Base-by-base conservation (phyloP, 257 asterid genomes). In the Craterostigma plantagineum region DNA sequence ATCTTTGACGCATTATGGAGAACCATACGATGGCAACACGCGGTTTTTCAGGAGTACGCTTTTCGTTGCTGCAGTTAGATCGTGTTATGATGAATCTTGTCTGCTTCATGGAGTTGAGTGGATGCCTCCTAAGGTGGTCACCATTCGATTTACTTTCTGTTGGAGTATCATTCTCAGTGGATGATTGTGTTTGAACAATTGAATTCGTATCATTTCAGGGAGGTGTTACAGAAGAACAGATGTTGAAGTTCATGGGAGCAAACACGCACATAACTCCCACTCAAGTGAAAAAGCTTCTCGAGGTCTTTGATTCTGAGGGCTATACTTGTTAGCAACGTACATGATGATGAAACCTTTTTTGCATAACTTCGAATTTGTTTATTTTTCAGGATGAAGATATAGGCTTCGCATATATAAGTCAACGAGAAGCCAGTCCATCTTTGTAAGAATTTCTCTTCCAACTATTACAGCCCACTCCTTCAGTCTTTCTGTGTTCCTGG, bases 11-110 rank as follows among this genome's bases (percentile, higher is more conserved):
- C 95, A 83, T 67, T 82, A 82, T 11, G 98, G 98, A 38, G 95
- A 87, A 53, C 95, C 98, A 36, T 79, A 82, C 51, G 95, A 87
- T 59, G 95, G 98, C 48, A 87, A 76, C 62, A 82, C 98, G 7
- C 95, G 98, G 58, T 87, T 60, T 63, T 87, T 87, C 63, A 75
- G 75, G 67, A 87, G 91, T 65, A 87, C 95, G 11, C 77, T 82
- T 49, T 87, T 87, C 65, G 98, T 79, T 56, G 98, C 98, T 59
- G 95, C 98, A 8, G 92, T 87, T 74, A 72, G 98, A 64, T 87
- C 98, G 46, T 82, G 92, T 56, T 87, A 87, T 52, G 92, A 82
- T 34, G 93, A 87, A 79, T 79, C 93, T 61, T 79, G 81, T 75
- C 67, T 82, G 81, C 93, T 87, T 51, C 98, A 87, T 53, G 98